Percentiles rank a stretch among this genome's conserved stretches.
Evolutionary conservation across 2,329 filamentous ascomycete genomes (phyloP).

Genomic region (Hirsutella rhossiliensis): DNA sequence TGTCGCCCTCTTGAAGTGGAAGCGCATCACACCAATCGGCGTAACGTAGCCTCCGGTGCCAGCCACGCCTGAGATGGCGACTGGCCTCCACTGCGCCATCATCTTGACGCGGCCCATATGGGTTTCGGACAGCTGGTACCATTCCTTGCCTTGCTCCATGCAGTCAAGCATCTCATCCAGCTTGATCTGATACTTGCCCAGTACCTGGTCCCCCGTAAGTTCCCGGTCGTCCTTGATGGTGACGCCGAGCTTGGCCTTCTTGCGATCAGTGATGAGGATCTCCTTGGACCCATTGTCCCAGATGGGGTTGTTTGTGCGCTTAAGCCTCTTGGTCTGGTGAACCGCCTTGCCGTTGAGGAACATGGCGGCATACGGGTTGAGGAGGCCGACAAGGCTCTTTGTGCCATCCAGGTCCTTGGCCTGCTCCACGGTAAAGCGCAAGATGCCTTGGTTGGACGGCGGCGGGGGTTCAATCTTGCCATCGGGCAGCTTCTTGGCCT

Average conservation of each 20-base stretch:
- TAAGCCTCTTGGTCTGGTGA: slow-evolving; percentile 80
- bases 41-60: slow-evolving; percentile 83
- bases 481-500: slow-evolving; percentile 57
- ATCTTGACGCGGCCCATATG: slow-evolving; percentile 82
- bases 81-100: slow-evolving; percentile 89
- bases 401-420: slow-evolving; percentile 89
- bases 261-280: slow-evolving; percentile 87
- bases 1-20: slow-evolving; percentile 77
- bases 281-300: slow-evolving; percentile 92
- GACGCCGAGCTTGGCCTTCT: slow-evolving; percentile 78
- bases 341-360: slow-evolving; percentile 88
- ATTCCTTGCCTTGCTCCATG: slow-evolving; percentile 87
- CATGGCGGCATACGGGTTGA: slow-evolving; percentile 83
- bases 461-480: slow-evolving; percentile 71
- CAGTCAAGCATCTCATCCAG: slow-evolving; percentile 85
- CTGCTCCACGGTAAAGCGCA: slow-evolving; percentile 86
- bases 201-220: slow-evolving; percentile 64
- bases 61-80: slow-evolving; percentile 69
- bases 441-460: slow-evolving; percentile 86
- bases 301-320: slow-evolving; percentile 94
- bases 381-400: slow-evolving; percentile 81
- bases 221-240: slow-evolving; percentile 95
- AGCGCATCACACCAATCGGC: slow-evolving; percentile 86
- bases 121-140: slow-evolving; percentile 78
- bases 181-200: slow-evolving; percentile 92